A percentile compares a stretch with the other conserved stretches of the same genome.
These are phyloP conservation scores for Hyphopichia fennica DNA, from an alignment of 1,139 yeast species.

Conservation along the genomic window DNA sequence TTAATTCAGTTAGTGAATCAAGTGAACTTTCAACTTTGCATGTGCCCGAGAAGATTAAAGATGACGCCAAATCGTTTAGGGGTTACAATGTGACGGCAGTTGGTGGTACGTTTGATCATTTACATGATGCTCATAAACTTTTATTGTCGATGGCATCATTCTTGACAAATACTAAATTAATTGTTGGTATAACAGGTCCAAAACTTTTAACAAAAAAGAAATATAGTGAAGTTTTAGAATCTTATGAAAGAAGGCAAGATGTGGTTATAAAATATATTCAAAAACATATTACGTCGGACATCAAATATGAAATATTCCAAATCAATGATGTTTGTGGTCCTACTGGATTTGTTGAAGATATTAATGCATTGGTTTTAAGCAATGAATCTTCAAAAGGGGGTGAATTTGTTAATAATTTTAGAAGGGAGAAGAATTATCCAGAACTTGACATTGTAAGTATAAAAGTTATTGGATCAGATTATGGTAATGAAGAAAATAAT, in stretches of 20 bases:
- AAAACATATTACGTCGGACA: slow-evolving; percentile 37
- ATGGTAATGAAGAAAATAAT: slow-evolving; percentile 40
- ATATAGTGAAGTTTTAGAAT: slow-evolving; percentile 63
- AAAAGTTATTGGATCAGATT: slow-evolving; percentile 65
- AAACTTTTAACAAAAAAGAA: slow-evolving; percentile 73
- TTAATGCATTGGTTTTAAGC: slow-evolving; percentile 80
- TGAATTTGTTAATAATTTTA: slow-evolving; percentile 60
- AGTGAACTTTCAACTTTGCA: background rate
- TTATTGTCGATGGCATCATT: slow-evolving; percentile 73
- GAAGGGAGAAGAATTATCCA: slow-evolving; percentile 57
- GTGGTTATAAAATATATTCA: slow-evolving; percentile 50
- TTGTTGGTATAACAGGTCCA: slow-evolving; percentile 86
- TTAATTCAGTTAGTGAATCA: background rate
- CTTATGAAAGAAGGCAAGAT: slow-evolving; percentile 51
- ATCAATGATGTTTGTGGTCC: slow-evolving; percentile 94
- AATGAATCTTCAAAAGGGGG: slow-evolving; percentile 82
- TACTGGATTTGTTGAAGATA: slow-evolving; percentile 72
- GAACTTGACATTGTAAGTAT: slow-evolving; percentile 59
- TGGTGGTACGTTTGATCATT: slow-evolving; percentile 97
- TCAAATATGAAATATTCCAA: slow-evolving; percentile 45
- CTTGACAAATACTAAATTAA: slow-evolving; percentile 52
- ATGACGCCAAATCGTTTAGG: background rate
- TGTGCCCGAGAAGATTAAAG: background rate
- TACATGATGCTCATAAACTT: slow-evolving; percentile 94
- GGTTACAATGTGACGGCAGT: slow-evolving; percentile 50